Evolutionary conservation across 2,329 filamentous ascomycete genomes (phyloP), one percentile per base, ranked within the genome.

Genomic region (Acrocalymma vagum): DNA sequence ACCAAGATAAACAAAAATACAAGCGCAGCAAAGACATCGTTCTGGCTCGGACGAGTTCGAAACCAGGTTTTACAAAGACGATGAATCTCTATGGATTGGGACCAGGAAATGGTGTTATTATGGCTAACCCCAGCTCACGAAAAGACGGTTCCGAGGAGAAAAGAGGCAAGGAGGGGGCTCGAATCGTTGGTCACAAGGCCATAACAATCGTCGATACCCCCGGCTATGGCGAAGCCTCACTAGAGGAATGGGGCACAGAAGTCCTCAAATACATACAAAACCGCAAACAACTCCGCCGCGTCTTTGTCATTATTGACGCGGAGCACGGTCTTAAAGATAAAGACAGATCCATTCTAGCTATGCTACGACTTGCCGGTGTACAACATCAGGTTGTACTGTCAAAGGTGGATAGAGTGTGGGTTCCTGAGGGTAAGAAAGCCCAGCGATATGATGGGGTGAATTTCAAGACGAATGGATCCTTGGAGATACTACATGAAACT

Each of bases 141-240:
- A n/a, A n/a, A n/a, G n/a, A n/a, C n/a, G n/a, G n/a, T n/a, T n/a
- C n/a, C n/a, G n/a, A n/a, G n/a, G n/a, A n/a, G n/a, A n/a, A n/a
- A n/a, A n/a, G n/a, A n/a, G n/a, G n/a, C n/a, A n/a, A n/a, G n/a
- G n/a, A n/a, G n/a, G n/a, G n/a, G n/a, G 65, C 62, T 39, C 63
- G 63, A 18, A 69, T 70, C 24, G 45, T 72, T 7, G 70, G 71
- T 1, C 40, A 48, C 0, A 69, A 71, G 1, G 73, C 72, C 0
- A 59, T 87, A 18, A 77, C 84, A 0, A 74, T 90, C 22, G 73
- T 89, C 14, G 86, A 90, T 63, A 86, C 86, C 79, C 86, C 86
- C 1, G 86, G 86, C 0, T 89, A 89, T 58, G 86, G 86, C 4
- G 77, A 81, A 41, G 84, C 79, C 1, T 83, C 81, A 57, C 69